phyloP scores from a whole-genome alignment of 2,329 filamentous ascomycete species.

The Botrytis medusae region DNA sequence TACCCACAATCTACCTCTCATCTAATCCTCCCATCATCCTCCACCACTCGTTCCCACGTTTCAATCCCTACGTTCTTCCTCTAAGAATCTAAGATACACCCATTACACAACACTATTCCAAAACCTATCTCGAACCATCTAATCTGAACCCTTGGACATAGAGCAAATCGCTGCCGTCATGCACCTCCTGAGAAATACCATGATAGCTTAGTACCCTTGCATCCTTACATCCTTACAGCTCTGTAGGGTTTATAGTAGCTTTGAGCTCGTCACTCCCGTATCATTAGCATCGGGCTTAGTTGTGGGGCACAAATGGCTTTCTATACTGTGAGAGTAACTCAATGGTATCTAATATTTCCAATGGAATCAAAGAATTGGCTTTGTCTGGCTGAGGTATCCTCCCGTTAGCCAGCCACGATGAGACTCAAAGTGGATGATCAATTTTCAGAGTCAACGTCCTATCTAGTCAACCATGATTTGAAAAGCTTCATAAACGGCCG shows the following conservation, averaged over 20 bases:
- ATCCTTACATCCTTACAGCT: constrained; percentile 32
- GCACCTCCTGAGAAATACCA: constrained; percentile 19
- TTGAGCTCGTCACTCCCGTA: constrained; percentile 33
- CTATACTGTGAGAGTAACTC: constrained; percentile 22
- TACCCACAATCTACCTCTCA: constrained; percentile 13
- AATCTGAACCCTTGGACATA: constrained; percentile 17
- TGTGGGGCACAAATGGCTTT: constrained; percentile 28
- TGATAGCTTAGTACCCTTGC: constrained; percentile 13
- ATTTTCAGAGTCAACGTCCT: constrained; percentile 20
- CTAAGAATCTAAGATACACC: not conserved
- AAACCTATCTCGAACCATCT: not conserved
- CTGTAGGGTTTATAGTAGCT: constrained; percentile 36
- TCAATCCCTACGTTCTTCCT: constrained; percentile 1
- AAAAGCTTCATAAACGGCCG: constrained; percentile 33
- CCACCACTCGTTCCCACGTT: constrained; percentile 9
- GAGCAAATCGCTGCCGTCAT: constrained; percentile 29
- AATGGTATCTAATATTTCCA: constrained; percentile 22
- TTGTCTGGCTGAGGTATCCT: constrained; percentile 31
- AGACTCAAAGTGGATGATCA: constrained; percentile 22
- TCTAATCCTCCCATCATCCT: constrained; percentile 16
- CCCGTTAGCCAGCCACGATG: constrained; percentile 35
- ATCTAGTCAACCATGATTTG: constrained; percentile 21
- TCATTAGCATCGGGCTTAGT: constrained; percentile 29
- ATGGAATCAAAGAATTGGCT: constrained; percentile 19
- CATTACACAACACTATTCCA: constrained; percentile 1